Conservation (phyloP, 805 yeast species). For the Candida saitoana region DNA sequence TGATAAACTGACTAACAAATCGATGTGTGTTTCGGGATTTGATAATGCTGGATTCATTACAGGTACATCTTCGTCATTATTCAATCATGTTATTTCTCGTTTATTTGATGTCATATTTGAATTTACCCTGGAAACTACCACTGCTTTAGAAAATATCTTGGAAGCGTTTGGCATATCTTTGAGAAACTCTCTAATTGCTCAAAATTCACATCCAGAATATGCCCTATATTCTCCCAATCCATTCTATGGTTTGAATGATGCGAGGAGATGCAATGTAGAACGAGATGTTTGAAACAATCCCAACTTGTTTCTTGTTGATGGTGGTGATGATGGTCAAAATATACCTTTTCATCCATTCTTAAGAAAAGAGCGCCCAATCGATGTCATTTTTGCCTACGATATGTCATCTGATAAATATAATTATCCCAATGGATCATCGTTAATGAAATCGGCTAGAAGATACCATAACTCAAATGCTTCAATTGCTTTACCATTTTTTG, state of each 20-base stretch:
- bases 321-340: slow-evolving; percentile 49
- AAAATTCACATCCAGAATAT: slow-evolving; percentile 48
- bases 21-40: slow-evolving; percentile 47
- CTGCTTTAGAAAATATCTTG: slow-evolving; percentile 35
- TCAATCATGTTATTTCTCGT: slow-evolving; percentile 50
- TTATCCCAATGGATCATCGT: slow-evolving; percentile 58
- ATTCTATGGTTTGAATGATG: slow-evolving; percentile 31
- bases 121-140: slow-evolving; percentile 27
- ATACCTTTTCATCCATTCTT: slow-evolving; percentile 45
- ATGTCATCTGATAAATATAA: slow-evolving; percentile 49
- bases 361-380: slow-evolving; percentile 31
- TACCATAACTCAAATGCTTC: slow-evolving; percentile 17
- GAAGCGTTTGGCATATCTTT: slow-evolving; percentile 43
- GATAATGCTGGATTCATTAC: slow-evolving; percentile 59
- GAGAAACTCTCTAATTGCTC: slow-evolving; percentile 20
- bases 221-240: slow-evolving; percentile 64
- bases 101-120: slow-evolving; percentile 38
- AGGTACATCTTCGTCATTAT: slow-evolving; percentile 62
- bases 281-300: slow-evolving; percentile 11
- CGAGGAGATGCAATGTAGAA: slow-evolving; percentile 3
- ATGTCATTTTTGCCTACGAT: slow-evolving; percentile 39
- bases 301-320: slow-evolving; percentile 38
- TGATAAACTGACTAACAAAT: slow-evolving; percentile 16
- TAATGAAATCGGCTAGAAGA: slow-evolving; percentile 36
- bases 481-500: slow-evolving; percentile 14